Base-by-base conservation (phyloP, 495 filamentous ascomycete genomes). In the Arthonia radiata region DNA sequence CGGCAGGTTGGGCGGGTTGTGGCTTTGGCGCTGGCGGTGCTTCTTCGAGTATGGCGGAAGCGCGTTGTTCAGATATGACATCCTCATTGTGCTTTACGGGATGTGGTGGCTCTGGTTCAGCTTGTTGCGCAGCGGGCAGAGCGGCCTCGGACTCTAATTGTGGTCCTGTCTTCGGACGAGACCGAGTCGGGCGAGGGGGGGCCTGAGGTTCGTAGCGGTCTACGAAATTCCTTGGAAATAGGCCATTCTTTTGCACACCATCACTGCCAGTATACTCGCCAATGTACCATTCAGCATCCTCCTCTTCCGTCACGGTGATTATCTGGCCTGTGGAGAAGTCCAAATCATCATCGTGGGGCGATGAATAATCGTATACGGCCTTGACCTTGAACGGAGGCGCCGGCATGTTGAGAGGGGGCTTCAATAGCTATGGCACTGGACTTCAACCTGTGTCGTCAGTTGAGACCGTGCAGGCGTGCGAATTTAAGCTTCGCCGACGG, bases 171-270 rank as follows among this genome's bases (percentile, higher is more conserved):
- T 73, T 92, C 26, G 66, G 57, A 23, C 77, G 69, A 13, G 51
- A 53, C 31, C 86, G 65, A 11, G 65, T 55, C 24, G 86, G 86
- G 23, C 86, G 67, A 17, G 82, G 78, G 30, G 86, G 86, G 32
- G 80, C 71, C 33, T 71, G 75, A 14, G 89, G 86, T 36, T 91
- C 80, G 44, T 77, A 90, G 44, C 71, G 70, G 48, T 97, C 83
- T 28, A 97, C 89, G 38, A 97, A 97, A 51, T 94, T 97, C 41
- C 67, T 72, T 9, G 86, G 86, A 52, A 97, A 97, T 31, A 97
- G 74, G 18, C 86, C 86, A 42, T 91, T 74, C 36, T 67, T 61
- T 39, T 72, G 80, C 26, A 39, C 46, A 5, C 81, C 83, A 13
- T 48, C 41, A 25, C 59, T 63, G 44, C 90, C 77, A 30, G 67